A percentile compares a stretch with the other conserved stretches of the same genome.
Evolutionary conservation across 176 grass and related monocot genomes (phyloP).

Genomic region (Carex pumila): DNA sequence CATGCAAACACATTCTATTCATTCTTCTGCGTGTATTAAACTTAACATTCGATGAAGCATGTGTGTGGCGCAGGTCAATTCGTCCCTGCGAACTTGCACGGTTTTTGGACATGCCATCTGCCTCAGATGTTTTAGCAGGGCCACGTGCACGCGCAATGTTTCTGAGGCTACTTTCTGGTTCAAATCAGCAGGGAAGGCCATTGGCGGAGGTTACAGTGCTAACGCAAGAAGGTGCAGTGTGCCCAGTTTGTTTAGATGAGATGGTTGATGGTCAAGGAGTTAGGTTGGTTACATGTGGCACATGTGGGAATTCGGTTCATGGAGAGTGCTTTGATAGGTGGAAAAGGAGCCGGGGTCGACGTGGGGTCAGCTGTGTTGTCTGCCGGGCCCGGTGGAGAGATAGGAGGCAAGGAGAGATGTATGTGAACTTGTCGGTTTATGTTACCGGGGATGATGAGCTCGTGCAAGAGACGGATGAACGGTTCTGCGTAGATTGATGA

Average conservation of each 20-base stretch:
- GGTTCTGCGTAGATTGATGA: constrained; percentile 33
- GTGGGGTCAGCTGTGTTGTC: constrained; percentile 76
- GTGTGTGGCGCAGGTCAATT: constrained; percentile 63
- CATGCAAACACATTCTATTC: constrained; percentile 97
- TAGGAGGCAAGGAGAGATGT: constrained; percentile 30
- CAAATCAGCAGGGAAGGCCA: background rate
- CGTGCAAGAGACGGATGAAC: constrained; percentile 28
- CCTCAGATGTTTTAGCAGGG: constrained; percentile 42
- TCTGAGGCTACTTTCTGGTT: constrained; percentile 41
- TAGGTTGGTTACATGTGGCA: constrained; percentile 47
- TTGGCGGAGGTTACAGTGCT: background rate
- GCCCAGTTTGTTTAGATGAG: constrained; percentile 92
- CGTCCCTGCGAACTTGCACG: constrained; percentile 60
- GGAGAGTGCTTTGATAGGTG: constrained; percentile 76
- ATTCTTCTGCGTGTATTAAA: constrained; percentile 87
- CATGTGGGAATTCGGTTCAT: constrained; percentile 80
- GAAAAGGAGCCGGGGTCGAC: constrained; percentile 62
- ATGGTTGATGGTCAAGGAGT: constrained; percentile 16
- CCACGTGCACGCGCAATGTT: constrained; percentile 45
- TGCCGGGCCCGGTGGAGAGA: constrained; percentile 81
- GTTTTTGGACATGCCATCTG: constrained; percentile 48
- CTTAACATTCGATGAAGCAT: constrained; percentile 69
- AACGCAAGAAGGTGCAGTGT: constrained; percentile 29
- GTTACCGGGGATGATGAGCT: constrained; percentile 36
- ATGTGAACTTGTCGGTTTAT: constrained; percentile 77